Evolutionary conservation across 2,329 filamentous ascomycete species (phyloP), one percentile per base, ranked within the genome.

Genomic region (Coniella vitis): DNA sequence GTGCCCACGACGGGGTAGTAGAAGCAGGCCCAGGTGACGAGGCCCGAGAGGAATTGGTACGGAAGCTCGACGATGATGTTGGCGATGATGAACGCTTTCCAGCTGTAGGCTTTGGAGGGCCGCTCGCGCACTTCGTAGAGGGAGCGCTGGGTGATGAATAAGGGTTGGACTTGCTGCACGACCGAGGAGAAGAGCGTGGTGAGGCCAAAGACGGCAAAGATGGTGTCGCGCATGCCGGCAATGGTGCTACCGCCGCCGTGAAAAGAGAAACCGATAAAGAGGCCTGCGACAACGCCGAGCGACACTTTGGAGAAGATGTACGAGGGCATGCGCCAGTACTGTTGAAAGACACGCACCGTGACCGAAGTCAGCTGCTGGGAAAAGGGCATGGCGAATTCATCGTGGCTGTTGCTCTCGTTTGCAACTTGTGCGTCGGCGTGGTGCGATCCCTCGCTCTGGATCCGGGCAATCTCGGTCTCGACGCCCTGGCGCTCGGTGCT

Each of bases 361-460:
- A 88, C 86, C 51, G 81, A 73, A 38, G 64, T 66, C 1, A 91
- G 65, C 61, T 95, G 90, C 0, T 69, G 59, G 0, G 51, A 52
- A 60, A 94, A 86, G 0, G 88, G 83, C 57, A 87, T 85, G 4
- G 90, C 89, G 54, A 94, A 95, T 64, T 93, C 87, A 7, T 77
- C 70, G 56, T 77, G 55, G 64, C 59, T 53, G 1, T 53, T 50
- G 0, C 61, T 59, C 1, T 62, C 56, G 1, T 54, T 52, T 0
- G 45, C 53, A 0, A 48, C 54, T 7, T 44, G 49, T 37, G n/a
- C n/a, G n/a, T n/a, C n/a, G n/a, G n/a, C n/a, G n/a, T 60, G 56
- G 3, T 51, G 52, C 3, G 57, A 52, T 49, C 65, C 76, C 39
- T 79, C 74, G 1, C 70, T 62, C 55, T 81, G 78, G 47, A 90